Evolutionary conservation across 2,329 filamentous ascomycete species (phyloP), one percentile per base, ranked within the genome.

Genomic region (Didymella segeticola): DNA sequence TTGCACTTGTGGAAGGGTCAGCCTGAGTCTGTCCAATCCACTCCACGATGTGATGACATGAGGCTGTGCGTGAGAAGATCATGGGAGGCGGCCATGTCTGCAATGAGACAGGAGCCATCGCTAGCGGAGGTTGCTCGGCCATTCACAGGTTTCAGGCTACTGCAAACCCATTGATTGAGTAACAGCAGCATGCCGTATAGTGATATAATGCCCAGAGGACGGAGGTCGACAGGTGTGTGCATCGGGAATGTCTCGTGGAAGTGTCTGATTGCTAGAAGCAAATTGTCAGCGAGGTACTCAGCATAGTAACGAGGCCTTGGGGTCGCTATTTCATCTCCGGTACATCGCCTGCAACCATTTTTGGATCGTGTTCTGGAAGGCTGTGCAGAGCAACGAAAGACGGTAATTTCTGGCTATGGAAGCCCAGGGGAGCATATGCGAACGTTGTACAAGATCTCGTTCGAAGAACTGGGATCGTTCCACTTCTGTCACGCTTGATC

Each of bases 131-230:
- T 2, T 23, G 19, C 30, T 42, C 9, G 37, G 15, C 19, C 26
- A 17, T 11, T 33, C 20, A 9, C 25, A 33, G 46, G 60, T 63
- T 66, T 64, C 53, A 58, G 39, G 39, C 60, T 64, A 63, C 57
- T 66, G 60, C 60, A 64, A 53, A 62, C 60, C 53, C 55, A 56
- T 55, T 17, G 17, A 53, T 57, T 8, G 39, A 22, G 46, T 17
- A 29, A 17, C 17, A 19, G 11, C 10, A 17, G 19, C 7, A 9
- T 33, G 19, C 31, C 31, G 33, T 36, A n/a, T n/a, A n/a, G n/a
- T n/a, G n/a, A n/a, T n/a, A n/a, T n/a, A n/a, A n/a, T n/a, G n/a
- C n/a, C n/a, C n/a, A n/a, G n/a, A n/a, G n/a, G n/a, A n/a, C n/a
- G n/a, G 10, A 29, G 5, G 27, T 29, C 14, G 27, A n/a, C n/a